A percentile compares a stretch with the other conserved stretches of the same genome.
phyloP scores from a whole-genome alignment of 2,329 filamentous ascomycete genomes.

The Pseudogymnoascus verrucosus region DNA sequence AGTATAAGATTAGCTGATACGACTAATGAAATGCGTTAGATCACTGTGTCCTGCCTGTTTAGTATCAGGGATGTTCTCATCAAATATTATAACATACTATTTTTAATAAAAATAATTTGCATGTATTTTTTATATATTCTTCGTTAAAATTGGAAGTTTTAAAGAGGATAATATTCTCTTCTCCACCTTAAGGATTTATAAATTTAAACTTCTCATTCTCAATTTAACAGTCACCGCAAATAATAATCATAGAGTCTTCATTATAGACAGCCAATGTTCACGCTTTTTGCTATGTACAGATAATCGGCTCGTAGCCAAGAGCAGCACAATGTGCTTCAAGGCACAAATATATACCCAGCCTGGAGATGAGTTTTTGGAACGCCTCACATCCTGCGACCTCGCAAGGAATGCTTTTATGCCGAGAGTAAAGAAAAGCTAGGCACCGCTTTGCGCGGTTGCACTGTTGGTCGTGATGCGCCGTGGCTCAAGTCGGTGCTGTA shows the following conservation, averaged over 20 bases:
- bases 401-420: conserved; percentile 4
- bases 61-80: background rate
- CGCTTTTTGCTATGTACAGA: conserved; percentile 7
- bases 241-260: background rate
- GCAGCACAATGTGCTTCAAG: background rate
- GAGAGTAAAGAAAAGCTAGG: background rate
- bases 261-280: background rate
- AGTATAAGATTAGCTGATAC: background rate
- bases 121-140: too few relatives aligned
- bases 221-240: background rate
- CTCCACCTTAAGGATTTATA: background rate
- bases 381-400: conserved; percentile 4
- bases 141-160: too few relatives aligned
- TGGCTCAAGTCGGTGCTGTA: conserved; percentile 5
- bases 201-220: background rate
- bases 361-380: background rate
- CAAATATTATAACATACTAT: too few relatives aligned
- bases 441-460: background rate
- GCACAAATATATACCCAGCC: background rate
- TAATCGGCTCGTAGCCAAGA: background rate
- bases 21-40: background rate
- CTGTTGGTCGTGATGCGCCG: background rate
- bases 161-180: too few relatives aligned
- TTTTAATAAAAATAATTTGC: too few relatives aligned
- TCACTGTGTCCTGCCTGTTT: background rate